A percentile compares a stretch with the other conserved stretches of the same genome.
phyloP scores from a whole-genome alignment of 2,329 filamentous ascomycete species.

The Nannizziopsis arthrosporioides region DNA sequence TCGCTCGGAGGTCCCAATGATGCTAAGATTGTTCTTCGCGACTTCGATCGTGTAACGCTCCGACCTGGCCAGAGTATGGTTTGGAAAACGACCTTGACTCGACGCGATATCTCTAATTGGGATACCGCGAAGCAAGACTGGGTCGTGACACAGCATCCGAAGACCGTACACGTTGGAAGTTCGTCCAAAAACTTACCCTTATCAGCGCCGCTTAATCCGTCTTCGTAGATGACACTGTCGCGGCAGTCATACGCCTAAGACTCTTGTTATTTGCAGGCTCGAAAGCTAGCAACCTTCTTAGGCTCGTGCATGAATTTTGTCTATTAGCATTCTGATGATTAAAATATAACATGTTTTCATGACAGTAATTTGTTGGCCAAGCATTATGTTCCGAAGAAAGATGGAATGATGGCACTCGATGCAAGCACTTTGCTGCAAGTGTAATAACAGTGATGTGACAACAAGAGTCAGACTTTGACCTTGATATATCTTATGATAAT shows the following conservation, averaged over 20 bases:
- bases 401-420: too few relatives aligned
- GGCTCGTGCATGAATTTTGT: neutral
- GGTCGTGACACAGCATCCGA: constrained; percentile 49
- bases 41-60: constrained; percentile 68
- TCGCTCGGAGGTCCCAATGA: constrained; percentile 68
- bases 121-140: constrained; percentile 70
- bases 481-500: too few relatives aligned
- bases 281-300: neutral
- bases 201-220: constrained; percentile 24
- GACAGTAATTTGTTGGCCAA: too few relatives aligned
- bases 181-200: constrained; percentile 48
- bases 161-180: constrained; percentile 50
- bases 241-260: neutral
- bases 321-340: neutral
- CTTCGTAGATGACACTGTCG: constrained; percentile 15
- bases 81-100: constrained; percentile 58
- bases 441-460: too few relatives aligned
- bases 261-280: neutral
- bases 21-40: constrained; percentile 54
- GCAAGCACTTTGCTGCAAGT: too few relatives aligned
- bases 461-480: too few relatives aligned
- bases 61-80: constrained; percentile 53
- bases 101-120: constrained; percentile 82
- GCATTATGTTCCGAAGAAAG: too few relatives aligned
- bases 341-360: too few relatives aligned